Evolutionary conservation across 257 asterid genomes (phyloP).

Genomic region (Solanum boliviense): DNA sequence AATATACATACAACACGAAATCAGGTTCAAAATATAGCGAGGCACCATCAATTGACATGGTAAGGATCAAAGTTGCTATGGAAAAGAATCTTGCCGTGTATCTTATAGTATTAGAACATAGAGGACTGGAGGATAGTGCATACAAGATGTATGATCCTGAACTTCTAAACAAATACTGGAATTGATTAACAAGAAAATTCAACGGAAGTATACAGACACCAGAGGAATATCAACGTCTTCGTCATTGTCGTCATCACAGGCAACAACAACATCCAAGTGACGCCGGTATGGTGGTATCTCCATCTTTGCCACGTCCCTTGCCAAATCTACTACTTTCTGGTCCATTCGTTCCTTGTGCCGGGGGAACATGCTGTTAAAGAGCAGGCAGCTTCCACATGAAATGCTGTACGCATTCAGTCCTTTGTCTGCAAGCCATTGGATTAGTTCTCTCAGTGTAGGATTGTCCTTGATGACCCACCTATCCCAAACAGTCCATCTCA

Average conservation of each 20-base stretch:
- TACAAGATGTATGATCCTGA: not conserved
- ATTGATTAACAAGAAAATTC: not conserved
- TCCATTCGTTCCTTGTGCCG: conserved; percentile 85
- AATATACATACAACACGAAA: not conserved
- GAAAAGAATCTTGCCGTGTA: not conserved
- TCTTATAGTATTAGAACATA: not conserved
- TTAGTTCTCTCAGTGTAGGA: conserved; percentile 62
- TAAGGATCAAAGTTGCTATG: not conserved
- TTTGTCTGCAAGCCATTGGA: conserved; percentile 67
- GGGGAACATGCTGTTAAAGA: conserved; percentile 73
- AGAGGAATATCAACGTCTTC: conserved; percentile 81
- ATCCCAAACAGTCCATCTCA: conserved; percentile 97
- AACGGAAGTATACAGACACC: conserved; percentile 59
- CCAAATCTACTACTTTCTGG: conserved; percentile 55
- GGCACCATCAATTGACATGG: not conserved
- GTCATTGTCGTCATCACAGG: conserved; percentile 86
- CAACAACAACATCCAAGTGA: conserved; percentile 72
- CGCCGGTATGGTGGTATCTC: conserved; percentile 60
- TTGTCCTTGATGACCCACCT: conserved; percentile 58
- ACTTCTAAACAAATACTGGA: not conserved
- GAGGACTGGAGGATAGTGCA: not conserved
- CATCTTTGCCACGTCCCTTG: conserved; percentile 63
- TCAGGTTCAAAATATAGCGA: not conserved
- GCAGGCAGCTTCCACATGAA: conserved; percentile 74
- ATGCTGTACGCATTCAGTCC: conserved; percentile 77